Percentiles rank a stretch among this genome's conserved stretches.
phyloP scores from a whole-genome alignment of 1,139 yeast genomes.

The Debaryomycetaceae sp. region DNA sequence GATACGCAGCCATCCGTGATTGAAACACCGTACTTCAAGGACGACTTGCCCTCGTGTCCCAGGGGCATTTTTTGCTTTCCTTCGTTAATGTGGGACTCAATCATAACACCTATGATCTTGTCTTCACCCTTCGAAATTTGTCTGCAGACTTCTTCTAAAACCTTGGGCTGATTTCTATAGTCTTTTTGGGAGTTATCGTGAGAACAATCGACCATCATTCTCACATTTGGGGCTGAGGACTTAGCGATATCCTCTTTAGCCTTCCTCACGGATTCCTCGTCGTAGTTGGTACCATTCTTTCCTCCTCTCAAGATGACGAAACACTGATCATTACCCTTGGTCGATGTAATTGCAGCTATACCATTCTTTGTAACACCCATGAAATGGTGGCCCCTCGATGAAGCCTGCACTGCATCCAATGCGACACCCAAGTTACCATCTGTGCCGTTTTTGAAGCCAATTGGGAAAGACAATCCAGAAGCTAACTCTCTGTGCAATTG shows the following conservation, averaged over 20 bases:
- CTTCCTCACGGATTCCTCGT: constrained; percentile 67
- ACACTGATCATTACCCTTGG: constrained; percentile 89
- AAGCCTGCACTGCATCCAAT: constrained; percentile 89
- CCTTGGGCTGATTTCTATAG: constrained; percentile 91
- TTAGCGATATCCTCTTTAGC: constrained; percentile 57
- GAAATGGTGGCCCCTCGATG: constrained; percentile 90
- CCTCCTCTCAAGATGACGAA: constrained; percentile 95
- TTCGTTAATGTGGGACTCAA: constrained; percentile 88
- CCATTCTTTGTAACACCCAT: constrained; percentile 97
- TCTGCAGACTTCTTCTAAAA: constrained; percentile 70
- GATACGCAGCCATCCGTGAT: constrained; percentile 96
- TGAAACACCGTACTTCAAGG: constrained; percentile 90
- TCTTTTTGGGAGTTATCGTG: constrained; percentile 96
- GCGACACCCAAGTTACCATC: constrained; percentile 95
- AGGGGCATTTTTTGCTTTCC: constrained; percentile 86
- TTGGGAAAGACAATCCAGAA: constrained; percentile 94
- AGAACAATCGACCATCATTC: constrained; percentile 91
- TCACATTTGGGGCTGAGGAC: constrained; percentile 42
- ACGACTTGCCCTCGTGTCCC: constrained; percentile 54
- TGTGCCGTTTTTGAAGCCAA: constrained; percentile 98
- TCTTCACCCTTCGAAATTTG: constrained; percentile 82
- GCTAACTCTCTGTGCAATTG: constrained; percentile 97
- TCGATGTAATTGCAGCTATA: constrained; percentile 91
- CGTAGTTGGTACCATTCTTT: constrained; percentile 89
- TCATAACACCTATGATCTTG: constrained; percentile 87